These are phyloP conservation scores for Xerocomus potaroensis DNA, from an alignment of 768 basidiomycete genomes.

Conservation along the genomic window DNA sequence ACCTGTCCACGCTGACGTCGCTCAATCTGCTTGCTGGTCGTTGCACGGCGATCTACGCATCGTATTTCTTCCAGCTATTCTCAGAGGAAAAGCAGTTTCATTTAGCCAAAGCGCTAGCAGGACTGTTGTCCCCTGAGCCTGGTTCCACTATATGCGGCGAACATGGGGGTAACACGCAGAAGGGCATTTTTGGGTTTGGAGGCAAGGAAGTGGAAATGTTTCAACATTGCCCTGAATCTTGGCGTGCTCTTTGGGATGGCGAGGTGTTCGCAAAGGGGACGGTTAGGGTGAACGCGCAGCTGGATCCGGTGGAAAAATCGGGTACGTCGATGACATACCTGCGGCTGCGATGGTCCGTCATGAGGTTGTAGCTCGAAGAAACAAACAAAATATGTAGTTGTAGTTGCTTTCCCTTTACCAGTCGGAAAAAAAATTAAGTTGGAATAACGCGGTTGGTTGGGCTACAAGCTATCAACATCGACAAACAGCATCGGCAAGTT, in stretches of 20 bases:
- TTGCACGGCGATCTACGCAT: conserved; percentile 47
- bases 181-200: not conserved
- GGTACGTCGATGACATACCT: not conserved
- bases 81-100: conserved; percentile 24
- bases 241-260: conserved; percentile 37
- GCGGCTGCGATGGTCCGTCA: conserved; percentile 25
- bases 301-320: not conserved
- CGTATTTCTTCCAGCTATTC: conserved; percentile 44
- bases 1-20: conserved; percentile 35
- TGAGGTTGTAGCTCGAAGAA: conserved; percentile 16
- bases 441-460: not conserved
- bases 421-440: no score
- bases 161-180: conserved; percentile 16
- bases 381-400: no score
- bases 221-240: conserved; percentile 32
- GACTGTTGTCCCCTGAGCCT: conserved; percentile 25
- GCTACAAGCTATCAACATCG: conserved; percentile 5
- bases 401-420: no score
- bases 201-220: conserved; percentile 14
- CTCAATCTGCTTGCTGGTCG: conserved; percentile 46
- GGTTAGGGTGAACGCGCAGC: conserved; percentile 5
- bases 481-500: conserved; percentile 10
- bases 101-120: conserved; percentile 26
- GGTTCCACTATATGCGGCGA: conserved; percentile 32
- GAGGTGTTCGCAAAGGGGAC: conserved; percentile 26